A percentile compares a stretch with the other conserved stretches of the same genome.
Evolutionary conservation across 306 rosid species (phyloP).

Genomic region (Geum urbanum): DNA sequence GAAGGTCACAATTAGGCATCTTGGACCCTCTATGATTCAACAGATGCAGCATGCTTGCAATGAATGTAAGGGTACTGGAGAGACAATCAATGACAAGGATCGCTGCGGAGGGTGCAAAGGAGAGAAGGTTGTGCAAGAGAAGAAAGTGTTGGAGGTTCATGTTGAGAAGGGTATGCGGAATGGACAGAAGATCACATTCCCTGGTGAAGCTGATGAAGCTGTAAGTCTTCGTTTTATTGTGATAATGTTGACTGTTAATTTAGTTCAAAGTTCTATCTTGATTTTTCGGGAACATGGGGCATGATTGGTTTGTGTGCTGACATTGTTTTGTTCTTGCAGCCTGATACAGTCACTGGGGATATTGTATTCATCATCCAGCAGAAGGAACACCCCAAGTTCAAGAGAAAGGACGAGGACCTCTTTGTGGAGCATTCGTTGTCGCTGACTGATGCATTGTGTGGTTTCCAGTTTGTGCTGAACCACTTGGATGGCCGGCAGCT

Average conservation of each 20-base stretch:
- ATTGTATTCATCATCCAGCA: slow-evolving; percentile 71
- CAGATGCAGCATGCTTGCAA: slow-evolving; percentile 88
- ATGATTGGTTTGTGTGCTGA: slow-evolving; percentile 16
- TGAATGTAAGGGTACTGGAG: slow-evolving; percentile 91
- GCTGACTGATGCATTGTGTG: slow-evolving; percentile 67
- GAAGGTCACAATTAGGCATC: slow-evolving; percentile 74
- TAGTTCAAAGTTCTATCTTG: not conserved
- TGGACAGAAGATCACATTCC: slow-evolving; percentile 82
- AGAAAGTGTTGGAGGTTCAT: slow-evolving; percentile 68
- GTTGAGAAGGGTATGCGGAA: slow-evolving; percentile 95
- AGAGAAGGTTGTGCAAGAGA: slow-evolving; percentile 73
- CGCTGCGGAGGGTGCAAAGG: slow-evolving; percentile 78
- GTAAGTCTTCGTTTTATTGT: slow-evolving; percentile 22
- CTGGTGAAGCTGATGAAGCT: slow-evolving; percentile 90
- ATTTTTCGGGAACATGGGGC: not conserved
- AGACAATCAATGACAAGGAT: slow-evolving; percentile 66
- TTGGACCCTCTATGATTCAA: slow-evolving; percentile 79
- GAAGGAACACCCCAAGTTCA: slow-evolving; percentile 78
- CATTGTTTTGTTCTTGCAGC: slow-evolving; percentile 39
- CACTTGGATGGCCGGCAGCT: slow-evolving; percentile 66
- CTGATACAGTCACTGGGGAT: slow-evolving; percentile 76
- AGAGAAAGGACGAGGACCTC: slow-evolving; percentile 65
- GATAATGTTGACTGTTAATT: too few species aligned
- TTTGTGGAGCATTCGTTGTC: slow-evolving; percentile 66
- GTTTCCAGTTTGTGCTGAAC: slow-evolving; percentile 61